These are phyloP conservation scores for Penicillium sp. DNA, from an alignment of 2,329 filamentous ascomycete genomes.

Conservation along the genomic window DNA sequence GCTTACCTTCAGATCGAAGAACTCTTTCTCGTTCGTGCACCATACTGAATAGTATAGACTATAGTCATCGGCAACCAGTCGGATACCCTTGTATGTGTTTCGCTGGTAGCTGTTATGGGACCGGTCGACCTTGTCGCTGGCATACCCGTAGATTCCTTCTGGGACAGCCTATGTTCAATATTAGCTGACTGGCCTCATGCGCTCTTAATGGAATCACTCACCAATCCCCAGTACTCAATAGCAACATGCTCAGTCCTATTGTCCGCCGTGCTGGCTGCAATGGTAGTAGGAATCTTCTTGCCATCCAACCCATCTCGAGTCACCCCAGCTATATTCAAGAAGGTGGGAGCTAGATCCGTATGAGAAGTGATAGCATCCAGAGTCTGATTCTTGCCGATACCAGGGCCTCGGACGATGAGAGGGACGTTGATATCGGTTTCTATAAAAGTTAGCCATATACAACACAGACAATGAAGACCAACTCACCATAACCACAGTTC, in stretches of 20 bases:
- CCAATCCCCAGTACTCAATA: conserved; percentile 50
- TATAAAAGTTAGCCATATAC: conserved; percentile 2
- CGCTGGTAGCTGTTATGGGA: conserved; percentile 25
- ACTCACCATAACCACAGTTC: conserved; percentile 47
- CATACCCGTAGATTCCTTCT: conserved; percentile 24
- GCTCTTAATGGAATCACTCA: conserved; percentile 11
- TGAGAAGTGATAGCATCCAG: conserved; percentile 50
- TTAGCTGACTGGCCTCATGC: not conserved
- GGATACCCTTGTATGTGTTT: conserved; percentile 55
- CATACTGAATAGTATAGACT: conserved; percentile 59
- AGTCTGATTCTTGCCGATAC: conserved; percentile 38
- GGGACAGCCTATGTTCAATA: conserved; percentile 16
- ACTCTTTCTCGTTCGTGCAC: conserved; percentile 60
- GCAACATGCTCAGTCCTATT: conserved; percentile 47
- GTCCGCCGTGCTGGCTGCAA: conserved; percentile 16
- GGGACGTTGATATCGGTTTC: conserved; percentile 49
- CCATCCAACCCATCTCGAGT: conserved; percentile 49
- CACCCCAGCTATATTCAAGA: conserved; percentile 40
- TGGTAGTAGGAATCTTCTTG: conserved; percentile 40
- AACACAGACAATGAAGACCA: accelerated
- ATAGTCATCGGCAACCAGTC: conserved; percentile 49
- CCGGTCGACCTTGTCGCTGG: conserved; percentile 14
- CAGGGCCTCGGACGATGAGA: conserved; percentile 51
- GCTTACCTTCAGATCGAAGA: conserved; percentile 53
- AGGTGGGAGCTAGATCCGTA: conserved; percentile 55